These are phyloP conservation scores for Dichomitus squalens DNA, from an alignment of 1,284 basidiomycete genomes.

Conservation along the genomic window DNA sequence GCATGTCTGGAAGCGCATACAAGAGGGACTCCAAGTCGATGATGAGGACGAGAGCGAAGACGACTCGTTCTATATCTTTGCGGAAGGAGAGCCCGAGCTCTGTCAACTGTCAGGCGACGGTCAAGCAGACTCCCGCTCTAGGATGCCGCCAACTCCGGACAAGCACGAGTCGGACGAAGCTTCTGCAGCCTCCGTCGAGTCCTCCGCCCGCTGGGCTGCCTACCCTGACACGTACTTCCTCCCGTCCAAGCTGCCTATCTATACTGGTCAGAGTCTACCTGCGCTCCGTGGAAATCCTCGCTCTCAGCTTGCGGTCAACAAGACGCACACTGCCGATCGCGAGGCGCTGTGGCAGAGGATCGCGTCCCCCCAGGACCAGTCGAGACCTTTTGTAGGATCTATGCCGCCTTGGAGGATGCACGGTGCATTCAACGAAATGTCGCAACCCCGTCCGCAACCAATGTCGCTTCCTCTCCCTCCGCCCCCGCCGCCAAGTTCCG, in stretches of 20 bases:
- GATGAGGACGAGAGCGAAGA: constrained; percentile 26
- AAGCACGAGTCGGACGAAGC: background rate
- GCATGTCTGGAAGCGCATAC: constrained; percentile 43
- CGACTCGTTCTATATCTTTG: constrained; percentile 39
- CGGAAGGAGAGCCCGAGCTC: constrained; percentile 41
- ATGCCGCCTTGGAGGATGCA: constrained; percentile 31
- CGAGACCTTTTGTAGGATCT: background rate
- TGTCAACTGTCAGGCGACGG: constrained; percentile 24
- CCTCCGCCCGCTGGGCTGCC: constrained; percentile 54
- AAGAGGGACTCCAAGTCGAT: constrained; percentile 19
- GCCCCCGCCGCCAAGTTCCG: constrained; percentile 20
- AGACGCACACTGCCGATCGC: constrained; percentile 42
- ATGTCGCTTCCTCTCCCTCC: constrained; percentile 26
- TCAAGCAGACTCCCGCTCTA: constrained; percentile 19
- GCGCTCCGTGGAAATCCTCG: constrained; percentile 7
- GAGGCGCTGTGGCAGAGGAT: constrained; percentile 44
- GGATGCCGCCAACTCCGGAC: constrained; percentile 5
- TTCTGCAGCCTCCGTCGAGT: background rate
- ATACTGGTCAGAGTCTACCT: constrained; percentile 46
- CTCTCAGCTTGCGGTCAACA: constrained; percentile 22
- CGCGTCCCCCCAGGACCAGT: constrained; percentile 20
- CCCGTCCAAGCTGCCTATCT: constrained; percentile 55
- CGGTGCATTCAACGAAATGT: constrained; percentile 26
- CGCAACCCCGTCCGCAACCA: constrained; percentile 14
- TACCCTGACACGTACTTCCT: constrained; percentile 66